A percentile compares a stretch with the other conserved stretches of the same genome.
These are phyloP conservation scores for Otatea glauca DNA, from an alignment of 176 grass and related monocot genomes.

Conservation along the genomic window DNA sequence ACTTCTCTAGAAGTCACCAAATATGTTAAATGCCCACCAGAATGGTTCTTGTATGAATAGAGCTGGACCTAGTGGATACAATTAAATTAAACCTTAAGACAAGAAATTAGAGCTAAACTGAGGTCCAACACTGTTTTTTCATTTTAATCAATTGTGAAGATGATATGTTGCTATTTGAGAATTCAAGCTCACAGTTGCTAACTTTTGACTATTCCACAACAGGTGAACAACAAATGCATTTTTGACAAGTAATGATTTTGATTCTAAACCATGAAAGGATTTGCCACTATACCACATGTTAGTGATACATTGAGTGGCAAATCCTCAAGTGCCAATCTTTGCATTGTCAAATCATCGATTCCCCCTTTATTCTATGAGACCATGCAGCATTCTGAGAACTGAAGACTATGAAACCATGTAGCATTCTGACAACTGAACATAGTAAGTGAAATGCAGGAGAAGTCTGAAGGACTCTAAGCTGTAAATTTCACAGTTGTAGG, in stretches of 20 bases:
- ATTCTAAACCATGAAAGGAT: neutral
- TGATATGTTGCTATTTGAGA: conserved; percentile 25
- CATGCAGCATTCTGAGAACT: neutral
- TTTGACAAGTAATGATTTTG: neutral
- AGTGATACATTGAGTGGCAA: neutral
- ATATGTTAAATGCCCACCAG: too few species aligned
- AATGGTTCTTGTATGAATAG: too few species aligned
- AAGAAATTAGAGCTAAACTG: neutral
- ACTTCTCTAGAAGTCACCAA: too few species aligned
- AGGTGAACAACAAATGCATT: too few species aligned
- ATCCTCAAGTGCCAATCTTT: too few species aligned
- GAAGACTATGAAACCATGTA: neutral
- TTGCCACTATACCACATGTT: neutral
- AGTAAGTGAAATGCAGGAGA: conserved; percentile 18
- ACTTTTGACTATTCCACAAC: conserved; percentile 5
- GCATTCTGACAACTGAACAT: neutral
- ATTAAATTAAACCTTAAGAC: neutral
- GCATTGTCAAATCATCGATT: neutral
- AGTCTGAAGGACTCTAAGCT: neutral
- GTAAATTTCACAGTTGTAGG: conserved; percentile 9
- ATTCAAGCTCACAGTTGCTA: neutral
- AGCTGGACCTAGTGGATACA: neutral
- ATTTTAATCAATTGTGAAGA: neutral
- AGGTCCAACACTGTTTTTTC: neutral
- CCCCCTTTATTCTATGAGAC: neutral